These are phyloP conservation scores for Metschnikowia borealis DNA, from an alignment of 805 yeast genomes.

Conservation along the genomic window DNA sequence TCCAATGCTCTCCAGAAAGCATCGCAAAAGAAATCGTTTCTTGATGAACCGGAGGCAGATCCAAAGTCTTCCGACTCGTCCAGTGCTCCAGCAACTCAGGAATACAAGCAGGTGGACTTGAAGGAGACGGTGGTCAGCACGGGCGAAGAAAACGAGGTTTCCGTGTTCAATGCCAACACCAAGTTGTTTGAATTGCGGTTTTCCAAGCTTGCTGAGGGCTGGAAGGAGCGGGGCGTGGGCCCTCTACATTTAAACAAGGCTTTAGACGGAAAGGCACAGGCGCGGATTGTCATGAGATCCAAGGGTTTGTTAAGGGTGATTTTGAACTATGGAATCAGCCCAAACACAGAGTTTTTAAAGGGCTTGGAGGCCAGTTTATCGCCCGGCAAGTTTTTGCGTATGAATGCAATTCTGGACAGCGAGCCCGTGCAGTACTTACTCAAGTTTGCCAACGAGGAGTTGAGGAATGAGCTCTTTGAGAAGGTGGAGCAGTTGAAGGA, in stretches of 20 bases:
- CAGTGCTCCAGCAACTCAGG: constrained; percentile 30
- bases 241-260: constrained; percentile 71
- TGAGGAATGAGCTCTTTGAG: constrained; percentile 56
- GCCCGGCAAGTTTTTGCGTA: constrained; percentile 78
- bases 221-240: constrained; percentile 97
- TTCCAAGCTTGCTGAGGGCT: constrained; percentile 63
- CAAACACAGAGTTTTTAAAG: constrained; percentile 58
- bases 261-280: constrained; percentile 32
- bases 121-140: constrained; percentile 58
- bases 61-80: constrained; percentile 14
- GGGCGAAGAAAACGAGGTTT: constrained; percentile 85
- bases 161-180: constrained; percentile 65
- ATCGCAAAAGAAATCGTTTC: constrained; percentile 51
- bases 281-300: constrained; percentile 86
- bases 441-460: constrained; percentile 59
- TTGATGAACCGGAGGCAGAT: constrained; percentile 37
- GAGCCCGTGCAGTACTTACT: constrained; percentile 81
- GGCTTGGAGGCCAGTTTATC: constrained; percentile 86
- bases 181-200: constrained; percentile 75
- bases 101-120: constrained; percentile 56
- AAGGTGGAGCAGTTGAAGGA: constrained; percentile 37
- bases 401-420: constrained; percentile 63
- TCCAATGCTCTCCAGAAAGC: constrained; percentile 55
- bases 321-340: constrained; percentile 64
- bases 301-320: constrained; percentile 81